These are phyloP conservation scores for Chrysoporthe austroafricana DNA, from an alignment of 2,329 filamentous ascomycete species.

Conservation along the genomic window DNA sequence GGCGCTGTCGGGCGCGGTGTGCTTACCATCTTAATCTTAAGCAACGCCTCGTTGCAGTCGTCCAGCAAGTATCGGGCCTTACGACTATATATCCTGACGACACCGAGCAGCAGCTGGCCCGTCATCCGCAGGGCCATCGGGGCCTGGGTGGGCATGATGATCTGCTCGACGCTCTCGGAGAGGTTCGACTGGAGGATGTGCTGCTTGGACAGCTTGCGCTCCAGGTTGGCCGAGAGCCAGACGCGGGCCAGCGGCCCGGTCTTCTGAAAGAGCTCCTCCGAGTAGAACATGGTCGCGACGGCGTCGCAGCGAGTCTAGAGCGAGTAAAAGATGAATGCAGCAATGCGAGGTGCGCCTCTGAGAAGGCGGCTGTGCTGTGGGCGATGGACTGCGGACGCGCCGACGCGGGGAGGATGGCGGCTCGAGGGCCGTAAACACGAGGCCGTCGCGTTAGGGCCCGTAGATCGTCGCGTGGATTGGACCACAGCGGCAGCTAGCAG, in stretches of 20 bases:
- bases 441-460: slow-evolving; percentile 19
- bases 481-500: slow-evolving; percentile 12
- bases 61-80: slow-evolving; percentile 96
- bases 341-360: neutral
- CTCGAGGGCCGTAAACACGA: slow-evolving; percentile 25
- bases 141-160: slow-evolving; percentile 89
- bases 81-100: slow-evolving; percentile 95
- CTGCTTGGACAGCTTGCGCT: slow-evolving; percentile 97
- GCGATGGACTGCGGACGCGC: slow-evolving; percentile 23
- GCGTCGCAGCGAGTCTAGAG: slow-evolving; percentile 15
- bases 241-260: slow-evolving; percentile 95
- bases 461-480: slow-evolving; percentile 23
- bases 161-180: slow-evolving; percentile 90
- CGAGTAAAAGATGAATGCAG: neutral
- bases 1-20: neutral
- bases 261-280: slow-evolving; percentile 92
- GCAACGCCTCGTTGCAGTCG: slow-evolving; percentile 94
- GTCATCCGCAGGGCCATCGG: slow-evolving; percentile 94
- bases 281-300: slow-evolving; percentile 82
- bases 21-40: slow-evolving; percentile 97
- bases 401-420: slow-evolving; percentile 20
- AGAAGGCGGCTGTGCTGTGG: neutral
- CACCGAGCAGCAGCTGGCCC: slow-evolving; percentile 90
- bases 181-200: slow-evolving; percentile 95
- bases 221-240: slow-evolving; percentile 97